Percentiles rank a stretch among this genome's conserved stretches.
phyloP scores from a whole-genome alignment of 2,329 filamentous ascomycete species.

The Oidium heveae region DNA sequence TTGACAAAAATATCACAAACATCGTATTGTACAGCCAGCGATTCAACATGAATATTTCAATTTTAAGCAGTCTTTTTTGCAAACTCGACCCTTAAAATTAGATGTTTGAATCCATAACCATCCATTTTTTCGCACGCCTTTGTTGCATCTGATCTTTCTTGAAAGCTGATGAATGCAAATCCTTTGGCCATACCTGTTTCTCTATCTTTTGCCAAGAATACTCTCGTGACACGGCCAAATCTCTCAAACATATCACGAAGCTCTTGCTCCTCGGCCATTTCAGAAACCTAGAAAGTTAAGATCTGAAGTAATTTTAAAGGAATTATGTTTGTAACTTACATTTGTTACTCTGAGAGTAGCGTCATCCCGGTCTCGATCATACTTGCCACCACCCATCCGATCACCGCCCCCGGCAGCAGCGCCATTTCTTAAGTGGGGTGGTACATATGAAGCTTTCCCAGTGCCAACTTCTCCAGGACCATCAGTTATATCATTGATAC shows the following conservation, averaged over 20 bases:
- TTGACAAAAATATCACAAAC: too few relatives aligned
- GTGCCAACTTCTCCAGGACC: constrained; percentile 31
- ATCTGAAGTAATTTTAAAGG: neutral
- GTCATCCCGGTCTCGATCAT: constrained; percentile 69
- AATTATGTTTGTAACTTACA: constrained; percentile 30
- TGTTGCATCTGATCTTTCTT: constrained; percentile 68
- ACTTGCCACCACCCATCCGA: constrained; percentile 68
- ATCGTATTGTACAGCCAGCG: too few relatives aligned
- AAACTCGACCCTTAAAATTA: constrained; percentile 71
- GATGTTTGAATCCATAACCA: constrained; percentile 71
- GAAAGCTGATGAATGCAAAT: constrained; percentile 96
- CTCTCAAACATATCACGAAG: constrained; percentile 95
- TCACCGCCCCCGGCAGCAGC: constrained; percentile 39
- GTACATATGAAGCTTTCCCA: constrained; percentile 71
- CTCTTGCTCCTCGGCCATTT: constrained; percentile 90
- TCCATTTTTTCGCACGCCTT: constrained; percentile 96
- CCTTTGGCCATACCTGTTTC: constrained; percentile 93
- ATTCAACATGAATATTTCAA: neutral
- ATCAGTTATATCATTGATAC: constrained; percentile 19
- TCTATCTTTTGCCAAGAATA: constrained; percentile 93
- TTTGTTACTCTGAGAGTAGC: constrained; percentile 95
- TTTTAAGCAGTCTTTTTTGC: constrained; percentile 38
- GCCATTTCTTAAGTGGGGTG: constrained; percentile 63
- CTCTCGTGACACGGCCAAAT: constrained; percentile 85
- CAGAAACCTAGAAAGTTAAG: constrained; percentile 42